Base-by-base conservation (phyloP, 768 basidiomycete genomes). In the Lentinus tigrinus region DNA sequence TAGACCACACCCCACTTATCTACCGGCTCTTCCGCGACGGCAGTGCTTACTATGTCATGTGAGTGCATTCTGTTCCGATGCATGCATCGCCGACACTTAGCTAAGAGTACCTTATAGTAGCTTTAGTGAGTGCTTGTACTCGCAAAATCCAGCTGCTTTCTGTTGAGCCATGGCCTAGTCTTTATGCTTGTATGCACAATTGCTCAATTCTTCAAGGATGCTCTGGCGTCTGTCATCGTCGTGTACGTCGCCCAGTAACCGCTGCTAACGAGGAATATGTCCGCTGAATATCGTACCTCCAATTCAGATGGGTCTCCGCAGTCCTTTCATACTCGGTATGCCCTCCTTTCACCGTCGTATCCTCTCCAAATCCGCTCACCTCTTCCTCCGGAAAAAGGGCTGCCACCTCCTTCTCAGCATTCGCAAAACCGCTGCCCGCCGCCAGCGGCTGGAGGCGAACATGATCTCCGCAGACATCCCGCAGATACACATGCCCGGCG, bases 261-360 rank as follows among this genome's bases (percentile, higher is more conserved):
- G 10, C 23, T 6, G 27, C 13, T 7, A 42, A n/a, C 1, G 13
- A 17, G 26, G 34, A n/a, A 23, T 14, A n/a, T n/a, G n/a, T 0
- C 24, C 3, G 9, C 21, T 9, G 6, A 21, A 16, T 0, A 7
- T 17, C 27, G n/a, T 36, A 17, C 21, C 13, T 9, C 8, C 40
- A 3, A 7, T 26, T 6, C 51, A 66, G 65, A 1, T 66, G 65
- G 65, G 26, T 66, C 19, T 38, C 52, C 23, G 58, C 65, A 8
- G 56, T 66, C 27, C 47, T 60, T 31, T 66, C 65, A 5, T 66
- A 55, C 38, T 64, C 65, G 38, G 65, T 64, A 16, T 38, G 62
- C 46, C 11, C 44, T 16, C 28, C 19, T 37, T 26, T 28, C 10
- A 23, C 8, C 14, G 31, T 26, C 1, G 6, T 13, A 44, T 31